Evolutionary conservation across 1,284 basidiomycete species (phyloP).

Genomic region (Cryptococcus sp.): DNA sequence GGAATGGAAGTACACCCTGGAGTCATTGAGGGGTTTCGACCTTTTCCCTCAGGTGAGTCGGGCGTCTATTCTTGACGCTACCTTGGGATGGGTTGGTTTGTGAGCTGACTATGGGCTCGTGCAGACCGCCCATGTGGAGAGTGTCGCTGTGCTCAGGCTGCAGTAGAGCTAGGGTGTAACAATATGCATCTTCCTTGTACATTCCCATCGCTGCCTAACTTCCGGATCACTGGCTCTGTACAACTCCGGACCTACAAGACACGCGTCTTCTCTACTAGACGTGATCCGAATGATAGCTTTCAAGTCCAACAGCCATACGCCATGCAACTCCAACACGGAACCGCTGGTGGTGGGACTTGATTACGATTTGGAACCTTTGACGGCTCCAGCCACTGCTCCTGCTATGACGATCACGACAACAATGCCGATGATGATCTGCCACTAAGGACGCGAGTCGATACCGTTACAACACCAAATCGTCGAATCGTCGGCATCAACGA

Average conservation of each 20-base stretch:
- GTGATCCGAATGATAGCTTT: too few species aligned
- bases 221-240: too few species aligned
- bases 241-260: too few species aligned
- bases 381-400: conserved; percentile 25
- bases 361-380: conserved; percentile 23
- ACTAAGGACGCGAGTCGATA: conserved; percentile 14
- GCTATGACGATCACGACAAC: conserved; percentile 29
- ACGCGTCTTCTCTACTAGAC: too few species aligned
- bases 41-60: conserved; percentile 93
- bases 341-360: too few species aligned
- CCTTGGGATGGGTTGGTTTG: not conserved
- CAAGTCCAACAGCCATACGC: too few species aligned
- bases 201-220: not conserved
- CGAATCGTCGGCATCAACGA: not conserved
- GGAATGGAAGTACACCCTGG: conserved; percentile 58
- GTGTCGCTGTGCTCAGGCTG: conserved; percentile 55
- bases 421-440: conserved; percentile 32
- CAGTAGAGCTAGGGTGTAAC: not conserved
- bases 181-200: not conserved
- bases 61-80: too few species aligned
- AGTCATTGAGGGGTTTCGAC: conserved; percentile 83
- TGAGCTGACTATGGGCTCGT: conserved; percentile 3
- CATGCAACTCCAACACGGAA: too few species aligned
- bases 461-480: not conserved
- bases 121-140: conserved; percentile 45